Conservation (phyloP, 768 basidiomycete genomes). For the Rhizopogon vinicolor region DNA sequence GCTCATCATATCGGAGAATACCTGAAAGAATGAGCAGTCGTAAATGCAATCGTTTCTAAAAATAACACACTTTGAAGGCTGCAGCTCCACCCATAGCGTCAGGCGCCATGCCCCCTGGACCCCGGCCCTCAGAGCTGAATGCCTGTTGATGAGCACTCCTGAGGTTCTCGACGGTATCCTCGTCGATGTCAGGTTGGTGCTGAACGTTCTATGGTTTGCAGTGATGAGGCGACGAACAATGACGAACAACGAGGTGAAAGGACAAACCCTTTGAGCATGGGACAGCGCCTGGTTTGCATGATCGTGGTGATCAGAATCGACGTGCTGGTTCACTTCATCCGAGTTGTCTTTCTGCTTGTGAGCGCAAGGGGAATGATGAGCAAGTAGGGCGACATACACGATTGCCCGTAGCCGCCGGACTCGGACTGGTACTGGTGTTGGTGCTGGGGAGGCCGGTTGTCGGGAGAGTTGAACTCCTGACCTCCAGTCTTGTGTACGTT, state of each 20-base stretch:
- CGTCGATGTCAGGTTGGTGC: conserved; percentile 57
- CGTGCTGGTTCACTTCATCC: conserved; percentile 54
- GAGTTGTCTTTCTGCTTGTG: conserved; percentile 48
- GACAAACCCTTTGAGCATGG: conserved; percentile 44
- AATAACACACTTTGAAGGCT: conserved; percentile 54
- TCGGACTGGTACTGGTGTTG: background rate
- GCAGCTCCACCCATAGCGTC: conserved; percentile 71
- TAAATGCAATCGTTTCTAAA: too few species aligned
- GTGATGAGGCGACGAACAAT: background rate
- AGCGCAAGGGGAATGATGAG: conserved; percentile 1
- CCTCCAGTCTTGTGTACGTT: conserved; percentile 57
- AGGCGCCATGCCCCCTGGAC: conserved; percentile 50
- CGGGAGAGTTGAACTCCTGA: conserved; percentile 54
- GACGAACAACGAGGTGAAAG: background rate
- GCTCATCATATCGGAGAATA: conserved; percentile 32
- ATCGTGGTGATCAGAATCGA: conserved; percentile 29
- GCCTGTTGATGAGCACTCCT: conserved; percentile 53
- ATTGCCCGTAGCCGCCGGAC: conserved; percentile 7
- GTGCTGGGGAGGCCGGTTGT: conserved; percentile 31
- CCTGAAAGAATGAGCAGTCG: conserved; percentile 38
- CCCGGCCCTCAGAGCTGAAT: conserved; percentile 38
- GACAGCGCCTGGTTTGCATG: conserved; percentile 53
- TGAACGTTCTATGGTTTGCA: conserved; percentile 16
- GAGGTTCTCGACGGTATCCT: conserved; percentile 45
- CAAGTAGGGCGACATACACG: conserved; percentile 15